A percentile compares a stretch with the other conserved stretches of the same genome.
These are phyloP conservation scores for Talaromyces liani DNA, from an alignment of 495 filamentous ascomycete species.

Conservation along the genomic window DNA sequence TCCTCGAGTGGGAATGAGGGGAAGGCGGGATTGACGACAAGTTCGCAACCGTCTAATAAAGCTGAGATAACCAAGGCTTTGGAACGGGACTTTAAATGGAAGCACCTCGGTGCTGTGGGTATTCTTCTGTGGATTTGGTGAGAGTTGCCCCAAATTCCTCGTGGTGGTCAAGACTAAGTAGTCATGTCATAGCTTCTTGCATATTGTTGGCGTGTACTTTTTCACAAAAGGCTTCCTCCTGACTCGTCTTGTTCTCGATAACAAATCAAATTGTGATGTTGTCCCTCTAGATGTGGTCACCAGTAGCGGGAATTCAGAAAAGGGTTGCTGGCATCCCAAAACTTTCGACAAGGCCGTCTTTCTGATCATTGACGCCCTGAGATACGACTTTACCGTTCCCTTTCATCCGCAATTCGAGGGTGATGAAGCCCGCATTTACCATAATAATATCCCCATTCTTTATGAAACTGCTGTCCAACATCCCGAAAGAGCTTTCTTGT, in stretches of 20 bases:
- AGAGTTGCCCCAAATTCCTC: slow-evolving; percentile 12
- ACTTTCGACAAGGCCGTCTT: slow-evolving; percentile 87
- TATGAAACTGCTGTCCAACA: slow-evolving; percentile 67
- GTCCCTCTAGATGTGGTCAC: slow-evolving; percentile 53
- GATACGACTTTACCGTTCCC: slow-evolving; percentile 95
- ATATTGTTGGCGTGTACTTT: slow-evolving; percentile 75
- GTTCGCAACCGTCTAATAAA: background rate
- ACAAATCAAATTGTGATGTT: slow-evolving; percentile 72
- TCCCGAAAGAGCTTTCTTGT: slow-evolving; percentile 77
- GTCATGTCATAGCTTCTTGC: slow-evolving; percentile 48
- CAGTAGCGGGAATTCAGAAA: slow-evolving; percentile 39
- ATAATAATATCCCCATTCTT: slow-evolving; percentile 79
- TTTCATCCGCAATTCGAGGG: slow-evolving; percentile 44
- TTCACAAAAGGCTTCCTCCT: slow-evolving; percentile 97
- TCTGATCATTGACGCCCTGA: slow-evolving; percentile 85
- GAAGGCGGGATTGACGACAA: background rate
- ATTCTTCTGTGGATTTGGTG: slow-evolving; percentile 38
- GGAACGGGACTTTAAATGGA: slow-evolving; percentile 35
- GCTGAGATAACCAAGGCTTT: slow-evolving; percentile 3
- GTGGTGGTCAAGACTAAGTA: background rate
- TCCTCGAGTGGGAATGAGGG: slow-evolving; percentile 10
- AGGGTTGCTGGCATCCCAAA: slow-evolving; percentile 93
- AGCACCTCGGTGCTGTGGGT: slow-evolving; percentile 33
- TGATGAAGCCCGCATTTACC: slow-evolving; percentile 59
- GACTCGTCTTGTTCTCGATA: slow-evolving; percentile 80